phyloP scores from a whole-genome alignment of 352 stramenopile genomes.

The Halophytophthora batemanensis region DNA sequence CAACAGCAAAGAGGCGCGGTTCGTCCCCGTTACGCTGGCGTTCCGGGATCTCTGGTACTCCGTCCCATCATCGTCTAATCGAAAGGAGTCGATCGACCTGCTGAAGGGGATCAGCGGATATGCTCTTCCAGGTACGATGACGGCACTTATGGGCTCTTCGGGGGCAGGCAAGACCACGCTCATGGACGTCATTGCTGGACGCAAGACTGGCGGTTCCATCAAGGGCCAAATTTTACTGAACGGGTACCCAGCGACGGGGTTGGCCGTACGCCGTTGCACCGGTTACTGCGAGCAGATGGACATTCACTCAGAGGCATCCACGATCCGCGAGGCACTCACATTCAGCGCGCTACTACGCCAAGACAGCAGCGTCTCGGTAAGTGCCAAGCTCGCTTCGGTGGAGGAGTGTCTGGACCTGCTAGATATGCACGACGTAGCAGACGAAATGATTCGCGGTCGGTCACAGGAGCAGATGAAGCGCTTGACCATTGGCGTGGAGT shows the following conservation, averaged over 20 bases:
- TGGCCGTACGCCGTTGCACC: slow-evolving; percentile 30
- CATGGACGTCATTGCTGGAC: slow-evolving; percentile 60
- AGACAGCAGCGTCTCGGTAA: slow-evolving; percentile 20
- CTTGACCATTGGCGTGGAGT: slow-evolving; percentile 83
- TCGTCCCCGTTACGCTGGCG: slow-evolving; percentile 4
- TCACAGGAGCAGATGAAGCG: slow-evolving; percentile 58
- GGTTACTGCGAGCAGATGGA: slow-evolving; percentile 28
- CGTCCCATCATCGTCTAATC: slow-evolving; percentile 8
- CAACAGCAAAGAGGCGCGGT: too few relatives aligned
- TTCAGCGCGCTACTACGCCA: slow-evolving; percentile 82
- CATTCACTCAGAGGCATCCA: slow-evolving; percentile 29
- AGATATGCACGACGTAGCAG: slow-evolving; percentile 24
- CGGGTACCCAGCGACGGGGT: slow-evolving; percentile 21
- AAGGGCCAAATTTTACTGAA: slow-evolving; percentile 47
- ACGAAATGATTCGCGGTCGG: slow-evolving; percentile 31
- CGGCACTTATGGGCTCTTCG: slow-evolving; percentile 46
- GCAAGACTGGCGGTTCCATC: slow-evolving; percentile 76
- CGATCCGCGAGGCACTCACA: slow-evolving; percentile 79
- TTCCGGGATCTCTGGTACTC: slow-evolving; percentile 22
- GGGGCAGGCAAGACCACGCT: slow-evolving; percentile 74
- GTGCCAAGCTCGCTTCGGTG: slow-evolving; percentile 23
- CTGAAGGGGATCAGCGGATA: slow-evolving; percentile 66
- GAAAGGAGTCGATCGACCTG: slow-evolving; percentile 42
- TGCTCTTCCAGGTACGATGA: slow-evolving; percentile 35
- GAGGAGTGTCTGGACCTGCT: slow-evolving; percentile 34